Percentiles rank a stretch among this genome's conserved stretches.
Conservation (phyloP, 352 stramenopile genomes). For the Globisporangium nunn region DNA sequence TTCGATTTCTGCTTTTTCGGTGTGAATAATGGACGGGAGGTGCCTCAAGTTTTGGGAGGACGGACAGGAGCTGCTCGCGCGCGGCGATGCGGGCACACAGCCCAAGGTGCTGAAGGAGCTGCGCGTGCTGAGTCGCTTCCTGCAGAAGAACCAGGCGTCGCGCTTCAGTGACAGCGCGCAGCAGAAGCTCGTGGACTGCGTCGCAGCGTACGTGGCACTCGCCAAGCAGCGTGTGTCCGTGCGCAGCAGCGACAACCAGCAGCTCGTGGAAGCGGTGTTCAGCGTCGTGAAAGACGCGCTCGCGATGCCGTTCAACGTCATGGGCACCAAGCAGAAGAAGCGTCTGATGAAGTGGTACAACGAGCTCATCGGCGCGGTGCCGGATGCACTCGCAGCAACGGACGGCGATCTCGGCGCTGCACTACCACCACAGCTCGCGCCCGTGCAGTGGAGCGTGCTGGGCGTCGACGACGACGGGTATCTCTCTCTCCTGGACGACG, state of each 20-base stretch:
- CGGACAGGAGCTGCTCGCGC: constrained; percentile 42
- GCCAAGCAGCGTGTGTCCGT: constrained; percentile 32
- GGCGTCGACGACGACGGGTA: constrained; percentile 72
- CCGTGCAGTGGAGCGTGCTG: constrained; percentile 56
- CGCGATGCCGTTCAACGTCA: constrained; percentile 79
- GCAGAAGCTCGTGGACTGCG: constrained; percentile 67
- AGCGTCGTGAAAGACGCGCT: constrained; percentile 72
- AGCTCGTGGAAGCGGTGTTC: constrained; percentile 54
- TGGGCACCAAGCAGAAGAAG: constrained; percentile 81
- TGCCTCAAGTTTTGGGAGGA: constrained; percentile 79
- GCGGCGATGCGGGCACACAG: constrained; percentile 1
- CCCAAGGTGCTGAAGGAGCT: constrained; percentile 69
- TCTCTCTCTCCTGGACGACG: constrained; percentile 56
- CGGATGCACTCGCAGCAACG: constrained; percentile 25
- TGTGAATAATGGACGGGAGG: constrained; percentile 39
- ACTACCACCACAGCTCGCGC: constrained; percentile 3
- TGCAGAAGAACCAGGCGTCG: constrained; percentile 72
- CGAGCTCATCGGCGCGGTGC: constrained; percentile 56
- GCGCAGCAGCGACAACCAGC: constrained; percentile 16
- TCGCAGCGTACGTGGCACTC: constrained; percentile 61
- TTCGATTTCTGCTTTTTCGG: no score
- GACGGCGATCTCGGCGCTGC: constrained; percentile 11
- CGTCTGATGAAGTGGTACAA: constrained; percentile 82
- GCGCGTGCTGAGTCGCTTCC: constrained; percentile 63
- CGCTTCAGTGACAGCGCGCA: constrained; percentile 77